Evolutionary conservation across 306 rosid genomes (phyloP).

Genomic region (Cyclanthera cordifolia): DNA sequence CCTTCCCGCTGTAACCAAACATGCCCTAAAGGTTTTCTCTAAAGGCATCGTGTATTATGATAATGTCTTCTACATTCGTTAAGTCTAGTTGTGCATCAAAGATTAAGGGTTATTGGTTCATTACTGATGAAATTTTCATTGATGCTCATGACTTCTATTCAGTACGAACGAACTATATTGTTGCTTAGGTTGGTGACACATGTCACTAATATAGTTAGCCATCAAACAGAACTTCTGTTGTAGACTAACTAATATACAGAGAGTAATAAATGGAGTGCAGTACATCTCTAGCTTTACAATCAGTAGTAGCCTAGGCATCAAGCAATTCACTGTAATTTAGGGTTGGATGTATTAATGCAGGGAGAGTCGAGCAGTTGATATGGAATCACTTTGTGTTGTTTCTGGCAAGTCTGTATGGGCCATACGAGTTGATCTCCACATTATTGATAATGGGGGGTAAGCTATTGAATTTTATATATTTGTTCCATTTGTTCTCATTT

Average conservation of each 20-base stretch:
- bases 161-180: neutral
- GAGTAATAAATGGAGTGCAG: neutral
- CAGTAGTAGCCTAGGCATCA: neutral
- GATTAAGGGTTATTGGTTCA: neutral
- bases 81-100: neutral
- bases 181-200: neutral
- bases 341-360: constrained; percentile 21
- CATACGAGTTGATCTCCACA: constrained; percentile 67
- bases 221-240: neutral
- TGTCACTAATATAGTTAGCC: neutral
- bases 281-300: neutral
- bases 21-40: neutral
- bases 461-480: constrained; percentile 1
- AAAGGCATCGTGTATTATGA: neutral
- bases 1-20: too few relatives aligned
- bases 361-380: constrained; percentile 79
- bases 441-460: constrained; percentile 83
- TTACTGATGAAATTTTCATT: neutral
- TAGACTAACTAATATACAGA: neutral
- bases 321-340: constrained; percentile 11
- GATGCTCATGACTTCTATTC: neutral
- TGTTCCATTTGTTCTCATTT: neutral
- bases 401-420: constrained; percentile 80
- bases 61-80: neutral
- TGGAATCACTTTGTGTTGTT: constrained; percentile 67